Conservation (phyloP, 768 basidiomycete species). For the Chalciporus sphaerocephalus region DNA sequence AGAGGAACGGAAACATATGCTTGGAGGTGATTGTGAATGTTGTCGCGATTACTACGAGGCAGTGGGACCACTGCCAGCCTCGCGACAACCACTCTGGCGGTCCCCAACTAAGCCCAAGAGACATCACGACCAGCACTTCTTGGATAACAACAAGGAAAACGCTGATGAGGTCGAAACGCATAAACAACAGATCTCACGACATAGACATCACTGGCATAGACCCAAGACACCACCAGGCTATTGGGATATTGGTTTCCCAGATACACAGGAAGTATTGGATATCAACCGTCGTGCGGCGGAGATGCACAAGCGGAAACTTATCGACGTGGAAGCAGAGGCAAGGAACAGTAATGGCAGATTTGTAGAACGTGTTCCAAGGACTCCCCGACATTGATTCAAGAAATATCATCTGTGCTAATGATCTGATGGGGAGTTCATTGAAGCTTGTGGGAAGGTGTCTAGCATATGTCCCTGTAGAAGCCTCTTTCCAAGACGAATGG, state of each 20-base stretch:
- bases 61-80: conserved; percentile 67
- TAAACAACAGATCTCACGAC: conserved; percentile 66
- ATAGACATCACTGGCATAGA: conserved; percentile 66
- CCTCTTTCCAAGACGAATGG: conserved; percentile 47
- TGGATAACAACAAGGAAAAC: conserved; percentile 28
- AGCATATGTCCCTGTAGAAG: conserved; percentile 48
- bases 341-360: conserved; percentile 30
- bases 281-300: conserved; percentile 73
- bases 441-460: conserved; percentile 41
- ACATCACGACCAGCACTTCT: background rate
- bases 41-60: conserved; percentile 79
- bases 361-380: conserved; percentile 14
- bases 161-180: conserved; percentile 44
- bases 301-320: conserved; percentile 66
- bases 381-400: conserved; percentile 8
- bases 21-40: conserved; percentile 77
- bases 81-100: conserved; percentile 71
- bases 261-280: conserved; percentile 71
- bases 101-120: conserved; percentile 45
- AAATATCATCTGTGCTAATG: conserved; percentile 2
- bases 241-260: conserved; percentile 89
- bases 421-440: conserved; percentile 2
- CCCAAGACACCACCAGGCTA: conserved; percentile 79
- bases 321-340: conserved; percentile 56
- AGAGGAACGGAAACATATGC: conserved; percentile 58